These are phyloP conservation scores for Diaporthe sp. DNA, from an alignment of 2,329 filamentous ascomycete species.

Conservation along the genomic window DNA sequence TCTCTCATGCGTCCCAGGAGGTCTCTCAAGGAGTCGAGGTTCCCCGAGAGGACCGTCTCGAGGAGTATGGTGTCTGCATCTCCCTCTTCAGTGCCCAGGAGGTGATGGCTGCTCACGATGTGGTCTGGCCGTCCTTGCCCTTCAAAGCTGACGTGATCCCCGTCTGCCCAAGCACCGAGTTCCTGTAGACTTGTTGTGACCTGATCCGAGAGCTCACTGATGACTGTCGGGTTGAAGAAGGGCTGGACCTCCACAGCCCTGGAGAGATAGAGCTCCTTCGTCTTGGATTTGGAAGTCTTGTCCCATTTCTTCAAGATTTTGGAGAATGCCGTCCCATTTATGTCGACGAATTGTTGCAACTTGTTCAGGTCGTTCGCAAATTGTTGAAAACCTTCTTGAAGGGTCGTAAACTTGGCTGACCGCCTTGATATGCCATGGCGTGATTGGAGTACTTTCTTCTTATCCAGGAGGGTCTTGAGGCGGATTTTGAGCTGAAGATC, in stretches of 20 bases:
- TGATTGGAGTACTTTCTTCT: constrained; percentile 91
- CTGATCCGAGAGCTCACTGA: constrained; percentile 96
- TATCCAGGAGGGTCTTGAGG: constrained; percentile 91
- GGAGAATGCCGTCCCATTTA: constrained; percentile 97
- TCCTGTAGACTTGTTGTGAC: constrained; percentile 97
- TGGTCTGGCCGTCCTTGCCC: constrained; percentile 63
- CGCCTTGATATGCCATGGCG: constrained; percentile 84
- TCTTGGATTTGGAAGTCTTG: constrained; percentile 98
- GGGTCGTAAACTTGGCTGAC: constrained; percentile 92
- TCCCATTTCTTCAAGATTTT: constrained; percentile 99
- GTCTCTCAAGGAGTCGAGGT: constrained; percentile 81
- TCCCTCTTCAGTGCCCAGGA: constrained; percentile 83
- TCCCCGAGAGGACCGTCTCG: constrained; percentile 87
- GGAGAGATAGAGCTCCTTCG: constrained; percentile 96
- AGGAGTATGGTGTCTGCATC: constrained; percentile 91
- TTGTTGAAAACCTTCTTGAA: constrained; percentile 97
- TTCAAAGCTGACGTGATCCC: constrained; percentile 90
- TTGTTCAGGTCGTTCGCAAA: constrained; percentile 98
- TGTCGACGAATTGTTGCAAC: constrained; percentile 97
- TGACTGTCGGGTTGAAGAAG: constrained; percentile 97
- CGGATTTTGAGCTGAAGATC: constrained; percentile 86
- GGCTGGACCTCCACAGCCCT: constrained; percentile 97
- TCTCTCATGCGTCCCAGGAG: constrained; percentile 80
- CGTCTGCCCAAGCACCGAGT: constrained; percentile 96
- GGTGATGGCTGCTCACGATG: constrained; percentile 74